Conservation (phyloP, 805 yeast species). For the Candida peoriensis region DNA sequence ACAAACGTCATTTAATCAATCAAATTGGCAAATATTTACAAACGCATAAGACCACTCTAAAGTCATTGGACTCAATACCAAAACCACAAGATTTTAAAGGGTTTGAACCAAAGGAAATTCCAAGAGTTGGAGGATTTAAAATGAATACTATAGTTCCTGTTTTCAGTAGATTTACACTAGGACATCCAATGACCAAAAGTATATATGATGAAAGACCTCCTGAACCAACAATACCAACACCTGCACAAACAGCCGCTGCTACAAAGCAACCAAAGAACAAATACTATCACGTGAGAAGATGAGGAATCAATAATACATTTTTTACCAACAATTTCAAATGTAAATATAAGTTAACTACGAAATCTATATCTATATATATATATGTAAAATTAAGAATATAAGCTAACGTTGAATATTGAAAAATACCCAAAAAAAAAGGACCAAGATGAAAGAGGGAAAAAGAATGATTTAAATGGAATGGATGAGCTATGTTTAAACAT, state of each 20-base stretch:
- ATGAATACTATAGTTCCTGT: slow-evolving; percentile 89
- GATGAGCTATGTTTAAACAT: slow-evolving; percentile 5
- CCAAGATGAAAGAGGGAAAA: slow-evolving; percentile 53
- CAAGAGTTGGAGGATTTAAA: slow-evolving; percentile 78
- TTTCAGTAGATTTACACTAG: slow-evolving; percentile 72
- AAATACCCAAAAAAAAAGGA: slow-evolving; percentile 47
- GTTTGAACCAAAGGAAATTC: slow-evolving; percentile 55
- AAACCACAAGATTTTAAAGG: slow-evolving; percentile 59
- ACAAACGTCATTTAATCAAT: slow-evolving; percentile 63
- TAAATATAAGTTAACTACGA: no score
- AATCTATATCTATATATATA: no score
- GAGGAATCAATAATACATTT: no score
- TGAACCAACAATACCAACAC: slow-evolving; percentile 21
- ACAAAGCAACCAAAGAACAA: slow-evolving; percentile 46
- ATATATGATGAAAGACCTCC: slow-evolving; percentile 52
- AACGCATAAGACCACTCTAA: slow-evolving; percentile 63
- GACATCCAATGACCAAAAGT: slow-evolving; percentile 74
- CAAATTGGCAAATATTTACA: slow-evolving; percentile 57
- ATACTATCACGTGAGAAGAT: slow-evolving; percentile 58
- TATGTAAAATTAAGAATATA: no score
- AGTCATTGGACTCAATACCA: slow-evolving; percentile 57
- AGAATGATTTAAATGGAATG: not conserved
- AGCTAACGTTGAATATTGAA: no score
- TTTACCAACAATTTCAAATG: no score
- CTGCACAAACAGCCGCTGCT: slow-evolving; percentile 20